A percentile compares a stretch with the other conserved stretches of the same genome.
Conservation (phyloP, 352 stramenopile genomes). For the Phytophthora uliginosa region DNA sequence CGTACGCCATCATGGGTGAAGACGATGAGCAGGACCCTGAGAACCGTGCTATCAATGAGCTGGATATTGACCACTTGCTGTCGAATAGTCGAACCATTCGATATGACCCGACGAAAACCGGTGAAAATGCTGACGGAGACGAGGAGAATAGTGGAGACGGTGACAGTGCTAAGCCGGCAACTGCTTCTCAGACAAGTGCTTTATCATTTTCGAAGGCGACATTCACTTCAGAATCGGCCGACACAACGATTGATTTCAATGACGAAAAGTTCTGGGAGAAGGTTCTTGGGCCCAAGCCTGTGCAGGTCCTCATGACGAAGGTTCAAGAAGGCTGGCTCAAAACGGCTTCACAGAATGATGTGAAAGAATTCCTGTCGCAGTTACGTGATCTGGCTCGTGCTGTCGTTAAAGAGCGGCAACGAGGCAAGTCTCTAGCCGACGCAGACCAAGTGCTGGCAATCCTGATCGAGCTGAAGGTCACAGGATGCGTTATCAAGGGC, state of each 20-base stretch:
- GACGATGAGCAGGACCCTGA: constrained; percentile 95
- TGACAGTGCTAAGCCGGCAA: constrained; percentile 44
- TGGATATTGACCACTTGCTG: constrained; percentile 91
- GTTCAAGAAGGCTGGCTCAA: constrained; percentile 88
- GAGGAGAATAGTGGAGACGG: constrained; percentile 51
- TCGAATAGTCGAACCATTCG: constrained; percentile 89
- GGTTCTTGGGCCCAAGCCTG: constrained; percentile 87
- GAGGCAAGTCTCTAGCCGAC: constrained; percentile 84
- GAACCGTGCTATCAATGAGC: constrained; percentile 91
- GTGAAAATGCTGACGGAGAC: constrained; percentile 49
- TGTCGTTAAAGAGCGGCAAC: constrained; percentile 88
- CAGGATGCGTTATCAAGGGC: constrained; percentile 75
- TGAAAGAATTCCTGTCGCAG: constrained; percentile 86
- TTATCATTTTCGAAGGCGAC: constrained; percentile 91
- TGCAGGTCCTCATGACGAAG: constrained; percentile 90
- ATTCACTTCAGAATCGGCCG: constrained; percentile 89
- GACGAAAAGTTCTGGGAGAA: constrained; percentile 95
- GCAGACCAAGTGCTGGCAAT: constrained; percentile 90
- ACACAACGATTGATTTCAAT: constrained; percentile 92
- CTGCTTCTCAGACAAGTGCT: constrained; percentile 64
- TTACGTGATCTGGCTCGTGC: constrained; percentile 81
- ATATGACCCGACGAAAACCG: constrained; percentile 80
- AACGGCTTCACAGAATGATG: constrained; percentile 78
- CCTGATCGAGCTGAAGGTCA: constrained; percentile 91
- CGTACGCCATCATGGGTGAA: constrained; percentile 98